Evolutionary conservation across 2,329 filamentous ascomycete species (phyloP).

Genomic region (Macrophomina tecta): DNA sequence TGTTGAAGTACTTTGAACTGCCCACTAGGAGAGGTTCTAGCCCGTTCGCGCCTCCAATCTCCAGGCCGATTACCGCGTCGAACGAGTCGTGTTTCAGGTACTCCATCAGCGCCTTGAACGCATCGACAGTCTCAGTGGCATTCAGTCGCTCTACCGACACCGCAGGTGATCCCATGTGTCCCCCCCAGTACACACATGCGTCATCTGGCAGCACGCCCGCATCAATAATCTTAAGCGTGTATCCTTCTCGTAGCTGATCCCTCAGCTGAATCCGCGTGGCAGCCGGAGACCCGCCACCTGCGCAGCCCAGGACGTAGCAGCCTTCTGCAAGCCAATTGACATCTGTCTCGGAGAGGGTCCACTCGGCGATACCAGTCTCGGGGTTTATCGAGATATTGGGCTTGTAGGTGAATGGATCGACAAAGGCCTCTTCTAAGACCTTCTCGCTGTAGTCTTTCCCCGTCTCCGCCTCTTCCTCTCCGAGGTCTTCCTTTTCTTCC

Average conservation of each 20-base stretch:
- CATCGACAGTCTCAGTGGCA: slow-evolving; percentile 47
- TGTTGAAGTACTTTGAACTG: slow-evolving; percentile 36
- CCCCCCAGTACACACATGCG: slow-evolving; percentile 53
- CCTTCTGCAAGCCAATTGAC: slow-evolving; percentile 54
- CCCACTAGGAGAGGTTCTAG: slow-evolving; percentile 32
- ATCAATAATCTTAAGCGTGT: slow-evolving; percentile 50
- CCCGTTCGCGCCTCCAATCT: slow-evolving; percentile 57
- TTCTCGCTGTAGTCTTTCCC: slow-evolving; percentile 15
- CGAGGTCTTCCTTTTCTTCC: slow-evolving; percentile 20
- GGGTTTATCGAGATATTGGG: slow-evolving; percentile 47
- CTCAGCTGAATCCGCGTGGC: slow-evolving; percentile 51
- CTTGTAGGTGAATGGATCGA: slow-evolving; percentile 45
- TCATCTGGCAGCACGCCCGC: slow-evolving; percentile 52
- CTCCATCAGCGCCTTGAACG: slow-evolving; percentile 47
- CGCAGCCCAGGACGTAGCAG: slow-evolving; percentile 57
- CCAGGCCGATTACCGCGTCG: slow-evolving; percentile 47
- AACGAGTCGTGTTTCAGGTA: slow-evolving; percentile 40
- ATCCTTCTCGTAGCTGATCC: slow-evolving; percentile 48
- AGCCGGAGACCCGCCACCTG: slow-evolving; percentile 56
- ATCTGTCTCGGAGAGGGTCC: slow-evolving; percentile 54
- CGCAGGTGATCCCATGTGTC: slow-evolving; percentile 52
- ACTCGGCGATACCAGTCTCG: slow-evolving; percentile 35
- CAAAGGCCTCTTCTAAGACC: slow-evolving; percentile 26
- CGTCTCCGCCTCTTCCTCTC: slow-evolving; percentile 26
- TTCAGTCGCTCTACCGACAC: slow-evolving; percentile 51